A percentile compares a stretch with the other conserved stretches of the same genome.
These are phyloP conservation scores for Cladosporium sp. DNA, from an alignment of 2,329 filamentous ascomycete genomes.

Conservation along the genomic window DNA sequence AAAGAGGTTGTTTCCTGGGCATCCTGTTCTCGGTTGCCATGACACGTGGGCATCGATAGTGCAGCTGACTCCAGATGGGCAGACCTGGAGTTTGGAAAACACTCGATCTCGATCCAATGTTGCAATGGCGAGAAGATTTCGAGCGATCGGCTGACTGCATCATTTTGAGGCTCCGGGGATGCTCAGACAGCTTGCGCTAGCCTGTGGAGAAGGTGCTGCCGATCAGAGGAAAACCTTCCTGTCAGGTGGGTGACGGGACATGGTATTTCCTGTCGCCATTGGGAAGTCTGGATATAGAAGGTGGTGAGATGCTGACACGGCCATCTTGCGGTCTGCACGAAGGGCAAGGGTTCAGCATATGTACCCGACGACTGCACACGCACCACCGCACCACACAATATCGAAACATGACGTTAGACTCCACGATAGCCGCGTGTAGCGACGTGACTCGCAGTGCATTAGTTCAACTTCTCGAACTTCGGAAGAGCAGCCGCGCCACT, in stretches of 20 bases:
- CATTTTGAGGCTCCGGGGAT: constrained; percentile 18
- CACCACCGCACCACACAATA: neutral
- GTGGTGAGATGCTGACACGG: neutral
- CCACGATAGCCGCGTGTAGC: constrained; percentile 7
- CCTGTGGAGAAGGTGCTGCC: constrained; percentile 1
- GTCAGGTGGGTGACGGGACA: neutral
- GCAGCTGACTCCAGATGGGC: neutral
- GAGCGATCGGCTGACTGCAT: constrained; percentile 13
- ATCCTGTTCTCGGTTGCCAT: neutral
- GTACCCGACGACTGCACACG: neutral
- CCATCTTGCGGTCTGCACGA: neutral
- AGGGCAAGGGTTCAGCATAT: neutral
- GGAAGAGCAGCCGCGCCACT: constrained; percentile 9
- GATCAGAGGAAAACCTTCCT: neutral
- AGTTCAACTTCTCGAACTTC: constrained; percentile 20
- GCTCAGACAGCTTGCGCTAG: neutral
- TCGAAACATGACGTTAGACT: constrained; percentile 2
- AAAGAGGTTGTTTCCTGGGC: neutral
- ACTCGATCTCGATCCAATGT: constrained; percentile 15
- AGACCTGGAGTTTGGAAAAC: neutral
- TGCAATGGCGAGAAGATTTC: constrained; percentile 12
- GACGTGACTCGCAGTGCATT: constrained; percentile 13
- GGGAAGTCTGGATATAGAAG: neutral
- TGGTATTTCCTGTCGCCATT: neutral
- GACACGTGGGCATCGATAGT: neutral